A percentile compares a stretch with the other conserved stretches of the same genome.
Conservation (phyloP, 306 rosid genomes). For the Vigna hirtella region DNA sequence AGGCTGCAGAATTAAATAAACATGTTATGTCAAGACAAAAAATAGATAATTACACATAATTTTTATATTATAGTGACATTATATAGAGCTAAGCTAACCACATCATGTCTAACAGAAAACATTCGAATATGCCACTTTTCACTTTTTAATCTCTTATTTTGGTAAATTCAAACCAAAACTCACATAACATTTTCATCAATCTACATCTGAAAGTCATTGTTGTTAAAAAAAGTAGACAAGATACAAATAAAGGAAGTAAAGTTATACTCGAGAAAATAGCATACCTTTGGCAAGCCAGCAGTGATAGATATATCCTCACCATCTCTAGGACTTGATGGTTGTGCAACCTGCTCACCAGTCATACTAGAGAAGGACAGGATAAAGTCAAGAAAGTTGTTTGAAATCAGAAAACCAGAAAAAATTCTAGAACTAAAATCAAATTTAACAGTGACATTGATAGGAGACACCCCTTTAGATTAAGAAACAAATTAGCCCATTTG, state of each 20-base stretch:
- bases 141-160: constrained; percentile 5
- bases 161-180: constrained; percentile 37
- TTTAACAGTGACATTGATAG: not conserved
- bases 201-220: constrained; percentile 13
- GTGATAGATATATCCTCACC: constrained; percentile 87
- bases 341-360: constrained; percentile 82
- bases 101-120: not conserved
- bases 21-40: constrained; percentile 32
- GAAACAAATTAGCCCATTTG: constrained; percentile 15
- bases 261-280: constrained; percentile 40
- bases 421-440: constrained; percentile 23
- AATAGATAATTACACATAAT: not conserved
- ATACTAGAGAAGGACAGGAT: constrained; percentile 65
- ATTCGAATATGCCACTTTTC: not conserved
- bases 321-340: constrained; percentile 93
- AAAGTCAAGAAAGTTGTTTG: constrained; percentile 11
- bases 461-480: constrained; percentile 10
- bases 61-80: too few species aligned
- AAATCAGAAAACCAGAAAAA: constrained; percentile 23
- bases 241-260: constrained; percentile 37
- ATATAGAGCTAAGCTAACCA: too few species aligned
- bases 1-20: constrained; percentile 65
- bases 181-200: constrained; percentile 12
- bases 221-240: constrained; percentile 9
- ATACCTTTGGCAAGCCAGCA: constrained; percentile 82